Conservation (phyloP, 352 stramenopile species). For the Discostella stelligera region DNA sequence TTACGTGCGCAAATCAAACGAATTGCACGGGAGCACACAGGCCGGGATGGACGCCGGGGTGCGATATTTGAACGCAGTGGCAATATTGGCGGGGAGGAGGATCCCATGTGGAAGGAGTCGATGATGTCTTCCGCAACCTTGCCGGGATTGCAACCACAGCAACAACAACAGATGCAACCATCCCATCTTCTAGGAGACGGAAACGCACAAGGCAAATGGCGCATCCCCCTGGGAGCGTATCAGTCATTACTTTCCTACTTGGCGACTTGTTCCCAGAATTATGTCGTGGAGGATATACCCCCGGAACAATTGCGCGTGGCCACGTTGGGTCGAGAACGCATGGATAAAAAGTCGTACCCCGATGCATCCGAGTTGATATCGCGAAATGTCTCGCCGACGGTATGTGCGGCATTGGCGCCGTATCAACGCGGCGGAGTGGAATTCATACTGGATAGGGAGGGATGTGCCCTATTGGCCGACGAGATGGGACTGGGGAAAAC, state of each 20-base stretch:
- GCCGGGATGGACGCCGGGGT: conserved; percentile 40
- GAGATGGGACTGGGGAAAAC: conserved; percentile 84
- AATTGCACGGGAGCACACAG: conserved; percentile 55
- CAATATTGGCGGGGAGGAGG: conserved; percentile 22
- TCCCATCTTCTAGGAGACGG: neutral
- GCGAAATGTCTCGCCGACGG: conserved; percentile 49
- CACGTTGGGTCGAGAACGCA: conserved; percentile 56
- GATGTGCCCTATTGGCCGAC: conserved; percentile 78
- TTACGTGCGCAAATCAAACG: conserved; percentile 63
- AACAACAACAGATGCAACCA: neutral
- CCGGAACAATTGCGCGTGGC: conserved; percentile 63
- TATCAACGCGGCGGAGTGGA: conserved; percentile 81
- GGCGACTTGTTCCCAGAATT: conserved; percentile 13
- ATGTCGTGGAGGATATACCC: conserved; percentile 66
- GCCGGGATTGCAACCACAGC: neutral
- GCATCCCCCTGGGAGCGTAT: conserved; percentile 73
- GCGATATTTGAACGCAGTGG: conserved; percentile 55
- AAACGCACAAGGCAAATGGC: conserved; percentile 52
- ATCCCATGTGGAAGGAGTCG: conserved; percentile 22
- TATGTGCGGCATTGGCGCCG: conserved; percentile 64
- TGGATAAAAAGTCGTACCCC: conserved; percentile 57
- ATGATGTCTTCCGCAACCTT: neutral
- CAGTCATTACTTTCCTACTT: conserved; percentile 65
- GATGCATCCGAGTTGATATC: conserved; percentile 51
- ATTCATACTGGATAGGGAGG: conserved; percentile 75